Conservation (phyloP, 1,284 basidiomycete genomes). For the Malassezia caprae region DNA sequence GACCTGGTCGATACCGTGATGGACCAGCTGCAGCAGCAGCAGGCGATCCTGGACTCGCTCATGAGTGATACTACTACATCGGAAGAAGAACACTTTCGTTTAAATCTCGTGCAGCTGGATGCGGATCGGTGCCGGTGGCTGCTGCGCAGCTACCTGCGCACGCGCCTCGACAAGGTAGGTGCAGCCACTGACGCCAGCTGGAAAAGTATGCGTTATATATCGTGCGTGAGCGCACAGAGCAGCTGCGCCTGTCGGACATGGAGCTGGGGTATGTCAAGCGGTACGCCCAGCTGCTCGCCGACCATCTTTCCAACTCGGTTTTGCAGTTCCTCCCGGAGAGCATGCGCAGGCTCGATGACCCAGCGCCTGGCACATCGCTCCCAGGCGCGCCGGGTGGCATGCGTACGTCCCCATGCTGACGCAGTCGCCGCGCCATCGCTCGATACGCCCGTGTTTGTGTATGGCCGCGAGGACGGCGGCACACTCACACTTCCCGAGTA, state of each 20-base stretch:
- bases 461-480: constrained; percentile 38
- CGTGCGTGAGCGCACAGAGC: constrained; percentile 8
- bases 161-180: constrained; percentile 26
- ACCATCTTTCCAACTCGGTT: constrained; percentile 26
- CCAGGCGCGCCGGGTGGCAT: constrained; percentile 21
- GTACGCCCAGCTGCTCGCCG: constrained; percentile 25
- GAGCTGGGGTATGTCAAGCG: constrained; percentile 31
- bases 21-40: constrained; percentile 29
- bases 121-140: constrained; percentile 42
- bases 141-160: constrained; percentile 29
- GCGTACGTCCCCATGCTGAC: constrained; percentile 20
- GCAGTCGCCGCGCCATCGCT: constrained; percentile 31
- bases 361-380: background rate
- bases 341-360: constrained; percentile 24
- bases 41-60: constrained; percentile 30
- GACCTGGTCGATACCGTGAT: constrained; percentile 17
- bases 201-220: constrained; percentile 29
- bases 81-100: constrained; percentile 43
- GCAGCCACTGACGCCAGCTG: constrained; percentile 15
- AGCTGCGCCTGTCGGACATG: constrained; percentile 21
- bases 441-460: constrained; percentile 38
- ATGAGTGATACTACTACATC: constrained; percentile 13
- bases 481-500: constrained; percentile 26
- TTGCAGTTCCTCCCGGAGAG: constrained; percentile 32
- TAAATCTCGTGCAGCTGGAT: constrained; percentile 44